Percentiles rank a stretch among this genome's conserved stretches.
phyloP scores from a whole-genome alignment of 2,329 filamentous ascomycete species.

The Claviceps sp. region DNA sequence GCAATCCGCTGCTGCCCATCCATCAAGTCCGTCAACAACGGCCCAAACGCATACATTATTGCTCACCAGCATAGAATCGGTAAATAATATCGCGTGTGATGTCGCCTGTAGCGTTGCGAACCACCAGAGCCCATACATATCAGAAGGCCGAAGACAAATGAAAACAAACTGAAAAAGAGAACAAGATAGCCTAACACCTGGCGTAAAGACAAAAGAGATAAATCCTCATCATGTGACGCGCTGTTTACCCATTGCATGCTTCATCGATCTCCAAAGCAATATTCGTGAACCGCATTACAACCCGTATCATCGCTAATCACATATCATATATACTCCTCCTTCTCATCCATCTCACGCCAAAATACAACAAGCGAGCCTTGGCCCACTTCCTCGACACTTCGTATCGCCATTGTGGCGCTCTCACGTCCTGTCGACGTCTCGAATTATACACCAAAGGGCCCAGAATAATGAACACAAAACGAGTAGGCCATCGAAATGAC shows the following conservation, averaged over 20 bases:
- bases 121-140: not conserved
- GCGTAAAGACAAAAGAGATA: not conserved
- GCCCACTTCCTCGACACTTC: no score
- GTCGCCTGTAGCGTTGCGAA: not conserved
- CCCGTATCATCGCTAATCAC: not conserved
- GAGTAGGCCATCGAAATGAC: no score
- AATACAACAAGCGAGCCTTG: not conserved
- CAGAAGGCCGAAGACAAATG: not conserved
- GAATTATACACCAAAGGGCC: no score
- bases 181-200: not conserved
- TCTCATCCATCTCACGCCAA: not conserved
- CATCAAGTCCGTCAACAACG: no score
- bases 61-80: no score
- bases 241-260: not conserved
- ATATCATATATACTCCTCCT: not conserved
- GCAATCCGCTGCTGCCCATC: no score
- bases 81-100: not conserved
- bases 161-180: not conserved
- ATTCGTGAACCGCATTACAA: not conserved
- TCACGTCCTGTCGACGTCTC: no score
- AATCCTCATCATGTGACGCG: not conserved
- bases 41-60: no score
- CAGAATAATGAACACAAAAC: no score
- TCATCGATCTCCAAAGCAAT: not conserved
- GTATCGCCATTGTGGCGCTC: no score